Percentiles rank a stretch among this genome's conserved stretches.
These are phyloP conservation scores for Trypanosoma melophagium DNA, from an alignment of 208 protist genomes.

Conservation along the genomic window DNA sequence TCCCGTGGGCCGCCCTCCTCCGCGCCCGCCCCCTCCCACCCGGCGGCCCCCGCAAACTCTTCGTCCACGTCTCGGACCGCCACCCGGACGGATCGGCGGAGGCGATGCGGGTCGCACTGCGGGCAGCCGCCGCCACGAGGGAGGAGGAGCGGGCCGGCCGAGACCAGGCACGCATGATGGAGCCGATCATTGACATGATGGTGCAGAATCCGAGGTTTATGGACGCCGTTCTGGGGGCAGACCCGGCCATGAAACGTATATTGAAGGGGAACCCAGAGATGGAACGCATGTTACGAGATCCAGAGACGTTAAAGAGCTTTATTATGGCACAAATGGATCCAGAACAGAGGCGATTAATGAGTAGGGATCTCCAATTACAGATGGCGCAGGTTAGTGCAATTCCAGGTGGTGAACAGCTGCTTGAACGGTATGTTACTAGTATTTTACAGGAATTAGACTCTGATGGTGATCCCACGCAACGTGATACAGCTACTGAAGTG, in stretches of 20 bases:
- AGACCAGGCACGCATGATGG: constrained; percentile 48
- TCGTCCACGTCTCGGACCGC: constrained; percentile 46
- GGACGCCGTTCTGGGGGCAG: constrained; percentile 45
- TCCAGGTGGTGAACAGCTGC: constrained; percentile 61
- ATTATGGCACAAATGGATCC: constrained; percentile 75
- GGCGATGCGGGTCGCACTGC: constrained; percentile 42
- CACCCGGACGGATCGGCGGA: constrained; percentile 33
- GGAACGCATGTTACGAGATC: constrained; percentile 48
- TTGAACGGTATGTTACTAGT: constrained; percentile 56
- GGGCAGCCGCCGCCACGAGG: constrained; percentile 24
- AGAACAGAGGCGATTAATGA: constrained; percentile 55
- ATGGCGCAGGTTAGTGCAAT: constrained; percentile 65
- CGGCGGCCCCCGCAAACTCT: constrained; percentile 48
- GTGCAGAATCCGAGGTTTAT: constrained; percentile 53
- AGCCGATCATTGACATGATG: constrained; percentile 71
- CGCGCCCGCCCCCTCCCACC: constrained; percentile 1
- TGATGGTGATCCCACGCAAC: constrained; percentile 6
- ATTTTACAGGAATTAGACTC: constrained; percentile 37
- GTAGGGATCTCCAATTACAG: constrained; percentile 52
- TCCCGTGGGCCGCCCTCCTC: constrained; percentile 31
- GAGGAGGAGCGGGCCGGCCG: constrained; percentile 44
- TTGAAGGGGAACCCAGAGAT: constrained; percentile 60
- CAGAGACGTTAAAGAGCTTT: constrained; percentile 68
- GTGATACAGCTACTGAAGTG: constrained; percentile 6
- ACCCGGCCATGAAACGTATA: constrained; percentile 53